Percentiles rank a stretch among this genome's conserved stretches.
Conservation (phyloP, 2,329 filamentous ascomycete species). For the Calonectria crousiana region DNA sequence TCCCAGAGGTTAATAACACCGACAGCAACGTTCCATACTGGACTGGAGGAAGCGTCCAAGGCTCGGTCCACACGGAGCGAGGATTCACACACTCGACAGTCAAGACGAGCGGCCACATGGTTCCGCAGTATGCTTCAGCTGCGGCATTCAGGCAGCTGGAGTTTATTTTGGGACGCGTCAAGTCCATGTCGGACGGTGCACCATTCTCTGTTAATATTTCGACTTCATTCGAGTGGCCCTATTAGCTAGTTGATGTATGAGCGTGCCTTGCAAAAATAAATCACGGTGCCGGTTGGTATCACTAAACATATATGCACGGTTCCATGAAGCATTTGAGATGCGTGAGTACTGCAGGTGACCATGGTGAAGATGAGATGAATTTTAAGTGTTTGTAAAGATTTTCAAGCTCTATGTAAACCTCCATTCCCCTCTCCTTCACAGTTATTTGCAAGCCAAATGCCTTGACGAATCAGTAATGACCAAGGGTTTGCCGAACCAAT, state of each 20-base stretch:
- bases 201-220: conserved; percentile 48
- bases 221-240: conserved; percentile 20
- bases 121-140: conserved; percentile 75
- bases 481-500: background rate
- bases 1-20: conserved; percentile 61
- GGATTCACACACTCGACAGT: conserved; percentile 79
- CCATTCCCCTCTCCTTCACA: background rate
- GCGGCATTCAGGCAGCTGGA: conserved; percentile 80
- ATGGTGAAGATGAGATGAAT: background rate
- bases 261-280: background rate
- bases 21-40: conserved; percentile 54
- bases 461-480: background rate
- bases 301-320: background rate
- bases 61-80: conserved; percentile 78
- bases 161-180: conserved; percentile 78
- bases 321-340: background rate
- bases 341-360: background rate
- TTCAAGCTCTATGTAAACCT: background rate
- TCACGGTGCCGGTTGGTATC: background rate
- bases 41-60: conserved; percentile 76
- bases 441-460: background rate
- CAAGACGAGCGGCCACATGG: conserved; percentile 75
- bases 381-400: background rate
- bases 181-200: conserved; percentile 59
- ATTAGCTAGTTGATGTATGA: background rate